Evolutionary conservation across 257 asterid genomes (phyloP), one percentile per base, ranked within the genome.

Genomic region (Nicotiana knightiana): DNA sequence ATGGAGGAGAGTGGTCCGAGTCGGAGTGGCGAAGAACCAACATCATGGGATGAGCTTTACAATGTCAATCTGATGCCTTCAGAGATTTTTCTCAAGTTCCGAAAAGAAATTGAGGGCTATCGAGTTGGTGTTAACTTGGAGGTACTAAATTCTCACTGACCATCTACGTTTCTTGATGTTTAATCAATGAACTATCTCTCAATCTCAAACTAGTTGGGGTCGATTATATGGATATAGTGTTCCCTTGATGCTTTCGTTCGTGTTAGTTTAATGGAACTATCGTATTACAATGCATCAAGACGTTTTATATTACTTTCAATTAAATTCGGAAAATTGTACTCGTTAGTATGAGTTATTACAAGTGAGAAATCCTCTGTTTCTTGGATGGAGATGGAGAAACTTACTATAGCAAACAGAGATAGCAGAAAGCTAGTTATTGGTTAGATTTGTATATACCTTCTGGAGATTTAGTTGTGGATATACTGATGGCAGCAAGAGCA

Each of bases 41-140:
- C 82, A 66, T 88, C 97, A 28, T 94, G 92, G 97, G 98, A 93
- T 15, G 98, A 94, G 85, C 97, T 87, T 67, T 96, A 93, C 95
- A 96, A 89, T 82, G 84, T 94, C 68, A 93, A 93, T 91, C 90
- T 96, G 89, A 85, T 96, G 91, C 98, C 99, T 48, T 89, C 96
- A 0, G 97, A 96, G 89, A 82, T 96, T 75, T 93, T 94, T 83
- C 81, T 93, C 65, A 94, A 96, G 90, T 94, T 96, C 82, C 86
- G 99, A 70, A 96, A 88, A 88, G 91, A 94, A 86, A 77, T 87
- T 64, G 92, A 94, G 86, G 97, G 97, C 35, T 85, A 85, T 83
- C 98, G 98, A 30, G 86, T 92, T 64, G 98, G 99, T 77, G 87
- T 94, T 84, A 96, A 96, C 85, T 82, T 94, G 81, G 98, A 94